phyloP scores from a whole-genome alignment of 2,329 filamentous ascomycete genomes.

The Capronia epimyces region DNA sequence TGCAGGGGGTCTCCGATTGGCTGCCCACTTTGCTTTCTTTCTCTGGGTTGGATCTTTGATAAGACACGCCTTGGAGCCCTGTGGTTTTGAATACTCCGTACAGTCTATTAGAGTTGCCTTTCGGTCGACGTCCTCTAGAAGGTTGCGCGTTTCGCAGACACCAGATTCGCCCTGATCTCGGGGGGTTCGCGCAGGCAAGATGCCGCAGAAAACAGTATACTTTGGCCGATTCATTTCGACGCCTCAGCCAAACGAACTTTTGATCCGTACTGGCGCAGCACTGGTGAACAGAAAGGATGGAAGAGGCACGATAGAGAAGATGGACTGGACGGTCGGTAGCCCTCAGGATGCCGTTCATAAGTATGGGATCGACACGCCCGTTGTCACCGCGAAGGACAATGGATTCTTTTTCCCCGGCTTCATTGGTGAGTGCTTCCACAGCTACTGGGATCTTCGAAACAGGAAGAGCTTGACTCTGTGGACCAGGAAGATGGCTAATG shows the following conservation, averaged over 20 bases:
- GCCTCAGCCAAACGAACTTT: conserved; percentile 21
- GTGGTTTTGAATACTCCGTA: not conserved
- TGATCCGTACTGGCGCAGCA: conserved; percentile 26
- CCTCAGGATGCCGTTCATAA: conserved; percentile 20
- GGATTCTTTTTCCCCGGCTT: conserved; percentile 35
- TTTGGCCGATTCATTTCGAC: conserved; percentile 28
- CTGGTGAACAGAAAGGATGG: conserved; percentile 25
- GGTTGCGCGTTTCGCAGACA: not conserved
- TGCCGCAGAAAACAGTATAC: conserved; percentile 21
- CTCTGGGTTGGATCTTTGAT: conserved; percentile 16
- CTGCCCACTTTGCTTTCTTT: conserved; percentile 9
- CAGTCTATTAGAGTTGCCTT: not conserved
- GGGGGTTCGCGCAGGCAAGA: not conserved
- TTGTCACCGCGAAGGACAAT: conserved; percentile 15
- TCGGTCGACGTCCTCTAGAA: not conserved
- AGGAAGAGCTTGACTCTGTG: not conserved
- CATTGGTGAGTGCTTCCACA: conserved; percentile 10
- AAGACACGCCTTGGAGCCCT: conserved; percentile 4
- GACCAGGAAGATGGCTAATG: not conserved
- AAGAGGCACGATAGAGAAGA: conserved; percentile 24
- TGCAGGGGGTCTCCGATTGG: conserved; percentile 15
- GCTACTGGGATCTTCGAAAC: not conserved
- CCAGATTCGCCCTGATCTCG: not conserved
- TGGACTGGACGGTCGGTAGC: conserved; percentile 23
- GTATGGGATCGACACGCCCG: conserved; percentile 22